A percentile compares a stretch with the other conserved stretches of the same genome.
These are phyloP conservation scores for Rhodamnia argentea DNA, from an alignment of 345 rosid genomes.

Conservation along the genomic window DNA sequence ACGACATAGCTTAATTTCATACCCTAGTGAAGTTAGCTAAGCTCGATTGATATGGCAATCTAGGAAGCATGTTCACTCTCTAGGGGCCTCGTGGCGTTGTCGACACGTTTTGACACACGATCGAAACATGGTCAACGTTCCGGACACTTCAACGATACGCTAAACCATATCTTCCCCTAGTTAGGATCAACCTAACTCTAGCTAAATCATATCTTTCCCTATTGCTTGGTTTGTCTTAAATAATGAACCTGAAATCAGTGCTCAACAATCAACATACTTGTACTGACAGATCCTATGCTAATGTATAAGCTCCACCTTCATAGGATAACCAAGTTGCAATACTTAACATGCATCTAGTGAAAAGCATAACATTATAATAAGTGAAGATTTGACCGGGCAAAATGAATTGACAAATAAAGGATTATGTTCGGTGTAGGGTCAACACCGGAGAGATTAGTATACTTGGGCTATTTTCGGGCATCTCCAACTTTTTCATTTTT, in stretches of 20 bases:
- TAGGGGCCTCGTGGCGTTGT: too few relatives aligned
- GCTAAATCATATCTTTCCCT: too few relatives aligned
- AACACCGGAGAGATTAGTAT: not conserved
- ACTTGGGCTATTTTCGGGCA: constrained; percentile 57
- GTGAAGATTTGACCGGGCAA: not conserved
- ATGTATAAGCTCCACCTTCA: not conserved
- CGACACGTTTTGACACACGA: too few relatives aligned
- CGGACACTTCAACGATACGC: too few relatives aligned
- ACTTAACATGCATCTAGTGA: not conserved
- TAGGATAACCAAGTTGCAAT: not conserved
- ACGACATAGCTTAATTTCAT: too few relatives aligned
- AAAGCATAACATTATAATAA: not conserved
- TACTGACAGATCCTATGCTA: not conserved
- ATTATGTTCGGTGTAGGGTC: not conserved
- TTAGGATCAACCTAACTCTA: too few relatives aligned
- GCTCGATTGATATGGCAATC: too few relatives aligned
- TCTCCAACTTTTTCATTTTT: constrained; percentile 89
- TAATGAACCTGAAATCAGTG: not conserved
- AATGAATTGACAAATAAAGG: not conserved
- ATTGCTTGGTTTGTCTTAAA: too few relatives aligned
- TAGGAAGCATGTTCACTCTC: too few relatives aligned
- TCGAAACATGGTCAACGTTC: too few relatives aligned
- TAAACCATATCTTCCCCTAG: too few relatives aligned
- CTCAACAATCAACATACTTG: not conserved
- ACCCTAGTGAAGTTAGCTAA: too few relatives aligned